A percentile compares a stretch with the other conserved stretches of the same genome.
These are phyloP conservation scores for Adansonia madagascariensis DNA, from an alignment of 441 rosid genomes.

Conservation along the genomic window DNA sequence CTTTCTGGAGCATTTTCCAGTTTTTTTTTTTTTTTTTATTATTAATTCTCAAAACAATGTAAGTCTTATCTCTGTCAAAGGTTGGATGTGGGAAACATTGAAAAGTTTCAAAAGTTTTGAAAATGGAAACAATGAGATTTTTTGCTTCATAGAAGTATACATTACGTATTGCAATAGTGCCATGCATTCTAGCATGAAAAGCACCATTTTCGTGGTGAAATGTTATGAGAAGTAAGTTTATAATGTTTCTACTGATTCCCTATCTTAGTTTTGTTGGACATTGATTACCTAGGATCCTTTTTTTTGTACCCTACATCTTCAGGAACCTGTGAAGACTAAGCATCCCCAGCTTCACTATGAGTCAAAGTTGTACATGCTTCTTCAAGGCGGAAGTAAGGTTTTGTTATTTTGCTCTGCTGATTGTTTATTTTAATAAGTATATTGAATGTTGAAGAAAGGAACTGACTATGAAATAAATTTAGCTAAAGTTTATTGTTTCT, in stretches of 20 bases:
- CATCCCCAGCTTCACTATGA: constrained; percentile 81
- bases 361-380: constrained; percentile 74
- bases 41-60: background rate
- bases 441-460: background rate
- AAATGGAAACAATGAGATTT: background rate
- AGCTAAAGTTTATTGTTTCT: constrained; percentile 11
- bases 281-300: background rate
- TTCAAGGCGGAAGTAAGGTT: constrained; percentile 74
- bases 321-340: constrained; percentile 77
- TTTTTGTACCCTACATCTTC: background rate
- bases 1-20: background rate
- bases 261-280: background rate
- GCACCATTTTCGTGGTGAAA: background rate
- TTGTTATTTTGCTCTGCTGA: constrained; percentile 15
- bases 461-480: background rate
- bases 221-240: background rate
- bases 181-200: constrained; percentile 2
- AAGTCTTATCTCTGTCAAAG: background rate
- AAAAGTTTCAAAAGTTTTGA: too few relatives aligned
- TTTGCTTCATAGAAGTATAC: background rate
- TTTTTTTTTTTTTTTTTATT: background rate
- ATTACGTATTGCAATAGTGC: background rate
- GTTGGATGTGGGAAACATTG: background rate
- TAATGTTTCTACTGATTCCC: constrained; percentile 6
- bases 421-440: background rate